A percentile compares a stretch with the other conserved stretches of the same genome.
phyloP scores from a whole-genome alignment of 805 yeast genomes.

The Saccharomycopsis sp. region DNA sequence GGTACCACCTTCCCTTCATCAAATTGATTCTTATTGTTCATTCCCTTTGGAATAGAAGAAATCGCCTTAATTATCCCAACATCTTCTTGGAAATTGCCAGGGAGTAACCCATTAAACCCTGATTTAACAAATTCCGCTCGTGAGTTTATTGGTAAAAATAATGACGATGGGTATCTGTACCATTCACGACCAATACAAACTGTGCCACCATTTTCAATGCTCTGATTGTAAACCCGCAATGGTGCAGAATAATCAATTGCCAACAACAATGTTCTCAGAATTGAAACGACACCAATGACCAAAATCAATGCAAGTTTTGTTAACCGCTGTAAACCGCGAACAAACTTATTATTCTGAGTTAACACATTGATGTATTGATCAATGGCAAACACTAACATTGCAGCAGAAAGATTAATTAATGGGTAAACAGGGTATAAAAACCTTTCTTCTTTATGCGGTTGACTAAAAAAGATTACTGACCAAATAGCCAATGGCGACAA shows the following conservation, averaged over 20 bases:
- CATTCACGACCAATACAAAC: conserved; percentile 94
- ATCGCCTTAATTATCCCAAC: conserved; percentile 30
- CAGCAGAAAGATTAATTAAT: conserved; percentile 54
- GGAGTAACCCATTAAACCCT: conserved; percentile 81
- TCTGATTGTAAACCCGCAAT: conserved; percentile 44
- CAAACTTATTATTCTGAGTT: background rate
- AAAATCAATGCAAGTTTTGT: conserved; percentile 6
- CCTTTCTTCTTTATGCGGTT: conserved; percentile 92
- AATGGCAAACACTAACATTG: conserved; percentile 29
- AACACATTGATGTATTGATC: background rate
- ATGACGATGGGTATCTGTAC: conserved; percentile 88
- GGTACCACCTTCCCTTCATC: conserved; percentile 50
- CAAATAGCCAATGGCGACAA: conserved; percentile 55
- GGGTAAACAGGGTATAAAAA: conserved; percentile 84
- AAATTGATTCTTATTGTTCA: conserved; percentile 70
- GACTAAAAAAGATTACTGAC: conserved; percentile 57
- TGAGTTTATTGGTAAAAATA: conserved; percentile 60
- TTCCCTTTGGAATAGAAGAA: conserved; percentile 47
- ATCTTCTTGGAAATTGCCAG: conserved; percentile 71
- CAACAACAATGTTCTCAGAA: conserved; percentile 53
- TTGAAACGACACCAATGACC: conserved; percentile 29
- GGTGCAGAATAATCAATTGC: conserved; percentile 71
- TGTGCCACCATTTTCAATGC: conserved; percentile 35
- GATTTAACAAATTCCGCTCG: conserved; percentile 64
- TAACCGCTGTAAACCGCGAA: background rate